Base-by-base conservation (phyloP, 371 early-diverging fungal genomes). In the Apophysomyces sp. region DNA sequence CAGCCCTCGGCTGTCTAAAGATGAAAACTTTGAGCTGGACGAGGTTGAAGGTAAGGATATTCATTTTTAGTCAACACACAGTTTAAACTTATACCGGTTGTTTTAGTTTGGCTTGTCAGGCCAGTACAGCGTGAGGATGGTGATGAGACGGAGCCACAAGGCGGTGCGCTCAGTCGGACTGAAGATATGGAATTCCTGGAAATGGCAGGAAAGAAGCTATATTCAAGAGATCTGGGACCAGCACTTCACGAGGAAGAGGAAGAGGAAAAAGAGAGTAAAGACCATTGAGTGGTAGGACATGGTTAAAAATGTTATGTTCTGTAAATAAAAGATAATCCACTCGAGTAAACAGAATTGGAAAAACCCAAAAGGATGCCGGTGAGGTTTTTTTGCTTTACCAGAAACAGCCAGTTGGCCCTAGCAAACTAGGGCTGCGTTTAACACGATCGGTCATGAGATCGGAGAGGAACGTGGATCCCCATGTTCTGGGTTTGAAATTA, bases 141-240 rank as follows among this genome's bases (percentile, higher is more conserved):
- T 30, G 86, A 86, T 18, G 67, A 67, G 28, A 58, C 56, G 30
- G 58, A 64, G 16, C 71, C 71, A 4, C 76, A 80, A 34, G 75
- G 74, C 52, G 89, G 91, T 16, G 84, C 86, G 2, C 69, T 94
- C 51, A 84, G 85, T 4, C 77, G 90, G 58, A 77, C 90, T 0
- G 89, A 90, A 21, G 90, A 91, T 6, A 86, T 87, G 55, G 92
- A 92, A 6, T 72, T 96, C 56, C 77, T 95, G 64, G 95, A 96
- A 72, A 91, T 96, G 93, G 90, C 93, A 3, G 74, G 92, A 81
- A 86, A 84, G 52, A 86, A 85, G 49, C 83, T 94, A 82, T 91
- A 92, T 63, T 89, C 92, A 11, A 89, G 88, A 60, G 83, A 87
- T 44, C 76, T 90, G 9, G 78, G 84, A 2, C 83, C 81, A 7